Evolutionary conservation across 2,329 filamentous ascomycete species (phyloP).

Genomic region (Penicillium corylophilum): DNA sequence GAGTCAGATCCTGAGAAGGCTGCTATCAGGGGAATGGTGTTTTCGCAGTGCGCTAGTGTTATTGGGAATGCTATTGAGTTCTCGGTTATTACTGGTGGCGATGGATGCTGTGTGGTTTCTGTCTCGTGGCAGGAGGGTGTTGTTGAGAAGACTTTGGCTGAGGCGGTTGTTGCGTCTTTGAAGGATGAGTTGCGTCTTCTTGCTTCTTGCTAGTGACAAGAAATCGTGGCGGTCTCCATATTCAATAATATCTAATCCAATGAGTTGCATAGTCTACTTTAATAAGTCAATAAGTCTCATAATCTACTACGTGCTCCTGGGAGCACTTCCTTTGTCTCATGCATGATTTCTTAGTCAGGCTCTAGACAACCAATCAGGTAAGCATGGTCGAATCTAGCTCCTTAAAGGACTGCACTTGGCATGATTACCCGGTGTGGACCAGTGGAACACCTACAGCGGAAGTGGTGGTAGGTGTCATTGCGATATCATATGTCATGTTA

Average conservation of each 20-base stretch:
- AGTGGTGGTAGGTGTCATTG: no score
- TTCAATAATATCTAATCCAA: not conserved
- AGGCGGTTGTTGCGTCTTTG: constrained; percentile 16
- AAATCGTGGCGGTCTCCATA: not conserved
- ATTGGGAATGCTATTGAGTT: constrained; percentile 40
- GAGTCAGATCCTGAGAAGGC: constrained; percentile 15
- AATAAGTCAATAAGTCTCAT: no score
- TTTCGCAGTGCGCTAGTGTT: constrained; percentile 46
- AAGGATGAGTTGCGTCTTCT: constrained; percentile 17
- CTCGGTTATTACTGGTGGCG: constrained; percentile 45
- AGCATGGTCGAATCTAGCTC: no score
- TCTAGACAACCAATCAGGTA: no score
- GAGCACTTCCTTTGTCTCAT: no score
- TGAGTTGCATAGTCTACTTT: no score
- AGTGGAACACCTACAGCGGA: no score
- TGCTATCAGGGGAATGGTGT: constrained; percentile 42
- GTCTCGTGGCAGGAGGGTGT: constrained; percentile 44
- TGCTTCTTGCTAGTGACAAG: not conserved
- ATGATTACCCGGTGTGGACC: no score
- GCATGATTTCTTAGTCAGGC: no score
- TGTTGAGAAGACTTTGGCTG: constrained; percentile 30
- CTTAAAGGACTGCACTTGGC: no score
- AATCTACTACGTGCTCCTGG: no score
- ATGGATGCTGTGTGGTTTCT: constrained; percentile 43
- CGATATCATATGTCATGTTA: no score